Evolutionary conservation across 441 rosid species (phyloP).

Genomic region (Codiaeum variegatum): DNA sequence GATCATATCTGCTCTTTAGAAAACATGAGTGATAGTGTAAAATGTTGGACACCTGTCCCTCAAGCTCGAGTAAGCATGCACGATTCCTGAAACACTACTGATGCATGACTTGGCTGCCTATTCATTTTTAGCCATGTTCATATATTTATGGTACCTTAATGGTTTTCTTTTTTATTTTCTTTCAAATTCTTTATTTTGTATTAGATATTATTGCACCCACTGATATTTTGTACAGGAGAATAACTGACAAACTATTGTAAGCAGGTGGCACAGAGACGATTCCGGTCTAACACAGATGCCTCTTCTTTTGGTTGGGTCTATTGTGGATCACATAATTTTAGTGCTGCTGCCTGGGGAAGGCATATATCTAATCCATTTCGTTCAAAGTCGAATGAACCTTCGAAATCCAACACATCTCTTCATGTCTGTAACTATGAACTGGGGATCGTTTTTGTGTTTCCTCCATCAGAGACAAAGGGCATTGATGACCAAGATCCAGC

Average conservation of each 20-base stretch:
- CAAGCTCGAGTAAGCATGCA: background rate
- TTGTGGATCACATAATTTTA: constrained; percentile 89
- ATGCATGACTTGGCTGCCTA: background rate
- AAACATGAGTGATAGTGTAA: background rate
- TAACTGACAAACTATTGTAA: constrained; percentile 13
- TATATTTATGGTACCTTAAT: background rate
- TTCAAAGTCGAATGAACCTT: constrained; percentile 29
- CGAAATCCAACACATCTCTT: constrained; percentile 32
- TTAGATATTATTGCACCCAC: background rate
- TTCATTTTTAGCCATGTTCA: background rate
- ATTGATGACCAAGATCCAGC: constrained; percentile 18
- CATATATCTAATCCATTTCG: constrained; percentile 38
- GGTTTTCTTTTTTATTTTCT: background rate
- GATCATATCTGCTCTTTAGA: background rate
- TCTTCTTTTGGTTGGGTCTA: constrained; percentile 84
- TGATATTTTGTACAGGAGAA: background rate
- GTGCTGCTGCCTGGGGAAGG: constrained; percentile 95
- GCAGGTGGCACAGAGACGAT: constrained; percentile 77
- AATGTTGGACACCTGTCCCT: background rate
- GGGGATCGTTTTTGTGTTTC: constrained; percentile 72
- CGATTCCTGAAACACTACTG: background rate
- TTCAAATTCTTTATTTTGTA: background rate
- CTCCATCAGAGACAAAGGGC: constrained; percentile 43
- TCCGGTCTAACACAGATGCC: constrained; percentile 42
- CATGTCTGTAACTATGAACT: constrained; percentile 83